phyloP scores from a whole-genome alignment of 1,139 yeast genomes.

The Scheffersomyces illinoinensis region DNA sequence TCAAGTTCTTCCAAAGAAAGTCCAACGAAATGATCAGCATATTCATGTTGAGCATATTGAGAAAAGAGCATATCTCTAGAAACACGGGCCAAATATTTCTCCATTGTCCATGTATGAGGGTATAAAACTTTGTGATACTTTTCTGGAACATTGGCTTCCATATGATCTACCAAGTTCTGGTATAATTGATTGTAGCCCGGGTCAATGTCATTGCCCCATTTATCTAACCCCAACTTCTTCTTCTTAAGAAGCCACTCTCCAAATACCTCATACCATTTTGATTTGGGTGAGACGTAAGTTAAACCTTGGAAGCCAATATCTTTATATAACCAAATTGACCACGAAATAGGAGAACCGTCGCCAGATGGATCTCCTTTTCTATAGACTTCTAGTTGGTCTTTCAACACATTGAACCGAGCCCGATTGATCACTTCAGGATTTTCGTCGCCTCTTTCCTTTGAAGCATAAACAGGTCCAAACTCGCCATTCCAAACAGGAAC shows the following conservation, averaged over 20 bases:
- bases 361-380: slow-evolving; percentile 44
- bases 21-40: slow-evolving; percentile 40
- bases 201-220: slow-evolving; percentile 49
- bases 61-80: slow-evolving; percentile 41
- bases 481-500: slow-evolving; percentile 57
- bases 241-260: slow-evolving; percentile 42
- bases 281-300: slow-evolving; percentile 41
- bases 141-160: slow-evolving; percentile 35
- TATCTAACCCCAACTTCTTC: slow-evolving; percentile 43
- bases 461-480: slow-evolving; percentile 50
- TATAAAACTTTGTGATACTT: slow-evolving; percentile 25
- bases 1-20: slow-evolving; percentile 43
- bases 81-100: slow-evolving; percentile 35
- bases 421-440: slow-evolving; percentile 34
- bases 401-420: slow-evolving; percentile 39
- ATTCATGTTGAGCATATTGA: slow-evolving; percentile 42
- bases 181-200: slow-evolving; percentile 34
- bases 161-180: slow-evolving; percentile 30
- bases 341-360: slow-evolving; percentile 39
- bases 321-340: slow-evolving; percentile 53
- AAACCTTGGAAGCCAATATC: slow-evolving; percentile 52
- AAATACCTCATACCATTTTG: slow-evolving; percentile 41
- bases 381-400: slow-evolving; percentile 44
- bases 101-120: slow-evolving; percentile 36
- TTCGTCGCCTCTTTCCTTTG: slow-evolving; percentile 38